These are phyloP conservation scores for Meira miltonrushii DNA, from an alignment of 1,284 basidiomycete genomes.

Conservation along the genomic window DNA sequence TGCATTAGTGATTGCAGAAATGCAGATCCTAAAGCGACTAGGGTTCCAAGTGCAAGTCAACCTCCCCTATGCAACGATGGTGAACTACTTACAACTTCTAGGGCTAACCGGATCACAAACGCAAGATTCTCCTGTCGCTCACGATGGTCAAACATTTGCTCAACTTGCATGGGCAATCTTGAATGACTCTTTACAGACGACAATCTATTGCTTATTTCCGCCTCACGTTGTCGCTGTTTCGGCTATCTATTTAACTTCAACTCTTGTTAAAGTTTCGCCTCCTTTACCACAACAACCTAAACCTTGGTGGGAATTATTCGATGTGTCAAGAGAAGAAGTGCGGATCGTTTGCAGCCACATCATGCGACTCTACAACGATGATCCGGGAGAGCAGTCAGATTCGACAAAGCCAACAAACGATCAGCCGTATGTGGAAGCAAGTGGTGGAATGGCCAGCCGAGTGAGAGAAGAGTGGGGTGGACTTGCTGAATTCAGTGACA, in stretches of 20 bases:
- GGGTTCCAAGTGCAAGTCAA: slow-evolving; percentile 61
- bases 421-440: too few species aligned
- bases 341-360: slow-evolving; percentile 30
- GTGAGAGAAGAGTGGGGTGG: slow-evolving; percentile 19
- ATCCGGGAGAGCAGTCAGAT: neutral
- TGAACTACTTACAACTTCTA: slow-evolving; percentile 89
- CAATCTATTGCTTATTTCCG: slow-evolving; percentile 79
- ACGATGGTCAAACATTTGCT: slow-evolving; percentile 18
- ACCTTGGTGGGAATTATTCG: slow-evolving; percentile 55
- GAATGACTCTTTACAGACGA: slow-evolving; percentile 67
- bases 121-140: neutral
- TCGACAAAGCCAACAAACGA: too few species aligned
- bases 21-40: slow-evolving; percentile 83
- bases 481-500: slow-evolving; percentile 15
- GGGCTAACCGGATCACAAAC: slow-evolving; percentile 58
- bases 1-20: slow-evolving; percentile 84
- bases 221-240: slow-evolving; percentile 82
- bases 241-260: slow-evolving; percentile 29
- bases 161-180: slow-evolving; percentile 52
- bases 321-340: slow-evolving; percentile 42
- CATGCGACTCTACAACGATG: slow-evolving; percentile 31
- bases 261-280: slow-evolving; percentile 26
- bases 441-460: slow-evolving; percentile 11
- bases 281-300: slow-evolving; percentile 47
- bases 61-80: slow-evolving; percentile 85